phyloP scores from a whole-genome alignment of 208 protist species.

The Trypanosoma melophagium region DNA sequence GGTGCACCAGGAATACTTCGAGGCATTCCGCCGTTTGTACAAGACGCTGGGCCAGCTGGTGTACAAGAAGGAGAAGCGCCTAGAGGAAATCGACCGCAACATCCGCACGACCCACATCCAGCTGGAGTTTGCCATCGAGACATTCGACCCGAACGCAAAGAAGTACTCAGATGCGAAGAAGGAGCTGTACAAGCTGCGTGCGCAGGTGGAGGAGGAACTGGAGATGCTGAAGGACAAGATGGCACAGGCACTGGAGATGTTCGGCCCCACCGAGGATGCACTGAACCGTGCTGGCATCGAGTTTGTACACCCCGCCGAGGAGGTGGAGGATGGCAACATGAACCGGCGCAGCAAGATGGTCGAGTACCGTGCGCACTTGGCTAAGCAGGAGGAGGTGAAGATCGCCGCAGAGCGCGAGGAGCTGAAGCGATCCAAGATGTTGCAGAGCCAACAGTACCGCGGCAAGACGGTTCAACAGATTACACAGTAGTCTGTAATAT shows the following conservation, averaged over 20 bases:
- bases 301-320: conserved; percentile 60
- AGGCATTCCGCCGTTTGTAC: conserved; percentile 71
- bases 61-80: conserved; percentile 76
- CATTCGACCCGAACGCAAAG: conserved; percentile 75
- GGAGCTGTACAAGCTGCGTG: conserved; percentile 69
- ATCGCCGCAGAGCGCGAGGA: conserved; percentile 55
- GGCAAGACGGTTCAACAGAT: conserved; percentile 75
- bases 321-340: conserved; percentile 49
- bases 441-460: conserved; percentile 79
- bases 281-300: conserved; percentile 69
- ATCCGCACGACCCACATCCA: conserved; percentile 73
- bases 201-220: conserved; percentile 60
- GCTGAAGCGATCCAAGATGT: conserved; percentile 51
- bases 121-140: conserved; percentile 75
- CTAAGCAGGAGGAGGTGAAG: conserved; percentile 63
- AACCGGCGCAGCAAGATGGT: conserved; percentile 48
- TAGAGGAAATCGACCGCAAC: conserved; percentile 79
- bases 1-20: conserved; percentile 71
- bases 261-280: conserved; percentile 72
- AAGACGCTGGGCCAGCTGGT: conserved; percentile 75
- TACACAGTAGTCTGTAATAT: conserved; percentile 46
- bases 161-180: conserved; percentile 70
- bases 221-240: conserved; percentile 49
- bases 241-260: conserved; percentile 60
- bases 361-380: conserved; percentile 49